Evolutionary conservation across 345 rosid genomes (phyloP), one percentile per base, ranked within the genome.

Genomic region (Toxicodendron radicans): DNA sequence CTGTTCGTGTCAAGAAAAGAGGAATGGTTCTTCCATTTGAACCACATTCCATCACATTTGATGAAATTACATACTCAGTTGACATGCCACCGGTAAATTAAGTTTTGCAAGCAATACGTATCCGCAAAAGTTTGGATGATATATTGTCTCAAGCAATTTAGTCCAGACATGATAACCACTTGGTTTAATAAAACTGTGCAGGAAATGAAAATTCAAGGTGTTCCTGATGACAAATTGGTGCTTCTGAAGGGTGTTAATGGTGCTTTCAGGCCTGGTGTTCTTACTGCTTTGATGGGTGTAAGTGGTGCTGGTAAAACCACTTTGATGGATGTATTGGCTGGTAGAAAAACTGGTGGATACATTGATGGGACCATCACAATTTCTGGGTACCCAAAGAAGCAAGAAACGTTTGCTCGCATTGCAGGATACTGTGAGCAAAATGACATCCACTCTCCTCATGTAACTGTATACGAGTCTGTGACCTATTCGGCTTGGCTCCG

Each of bases 271-370:
- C 95, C 95, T 12, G 97, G 97, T 4, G 91, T 92, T 72, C 92
- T 92, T 4, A 91, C 97, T 17, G 92, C 94, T 77, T 80, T 88
- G 48, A 90, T 90, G 95, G 95, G 92, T 66, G 90, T 87, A 46
- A 87, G 90, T 18, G 95, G 95, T n/a, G 96, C 96, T 6, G 96
- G 97, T 3, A 92, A 92, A 82, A 90, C 97, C 18, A 92, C 97
- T 73, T 57, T 90, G 70, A 89, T 92, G 97, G 97, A 92, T 82
- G 97, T 92, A 64, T 76, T 92, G 27, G 95, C 97, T 38, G 97
- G 97, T 64, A 84, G 97, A 73, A 92, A 92, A 82, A 89, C 92
- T 24, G 92, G 92, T 64, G 96, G 97, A 46, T 89, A 87, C 68
- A 84, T 90, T 8, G 91, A 88, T 32, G 97, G 97, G 11, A 73